phyloP scores from a whole-genome alignment of 208 protist species.

The Crithidia brevicula region DNA sequence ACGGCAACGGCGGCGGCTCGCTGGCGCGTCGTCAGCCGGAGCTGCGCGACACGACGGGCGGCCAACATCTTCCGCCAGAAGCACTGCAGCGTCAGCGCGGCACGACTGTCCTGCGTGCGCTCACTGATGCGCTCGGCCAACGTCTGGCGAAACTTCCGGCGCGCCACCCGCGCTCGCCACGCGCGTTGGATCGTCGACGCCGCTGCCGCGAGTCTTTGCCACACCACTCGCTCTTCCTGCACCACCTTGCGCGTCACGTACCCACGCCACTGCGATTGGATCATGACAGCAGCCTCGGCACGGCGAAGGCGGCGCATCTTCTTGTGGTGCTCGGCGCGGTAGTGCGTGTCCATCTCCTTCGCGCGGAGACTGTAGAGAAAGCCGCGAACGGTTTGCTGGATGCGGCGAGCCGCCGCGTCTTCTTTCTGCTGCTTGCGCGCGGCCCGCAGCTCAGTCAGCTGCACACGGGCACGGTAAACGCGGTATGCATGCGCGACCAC shows the following conservation, averaged over 20 bases:
- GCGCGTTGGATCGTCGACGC: conserved; percentile 66
- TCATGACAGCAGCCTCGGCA: conserved; percentile 63
- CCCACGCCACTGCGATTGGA: conserved; percentile 88
- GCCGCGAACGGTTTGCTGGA: conserved; percentile 60
- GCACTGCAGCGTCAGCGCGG: conserved; percentile 79
- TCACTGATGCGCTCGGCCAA: conserved; percentile 35
- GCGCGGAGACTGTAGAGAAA: conserved; percentile 43
- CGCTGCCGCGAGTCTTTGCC: conserved; percentile 23
- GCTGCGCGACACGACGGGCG: conserved; percentile 42
- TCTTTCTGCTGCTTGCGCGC: conserved; percentile 29
- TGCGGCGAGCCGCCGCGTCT: conserved; percentile 46
- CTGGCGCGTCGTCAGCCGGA: conserved; percentile 38
- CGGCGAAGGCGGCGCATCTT: conserved; percentile 62
- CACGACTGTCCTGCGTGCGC: conserved; percentile 32
- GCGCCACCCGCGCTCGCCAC: conserved; percentile 47
- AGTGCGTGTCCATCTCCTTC: conserved; percentile 66
- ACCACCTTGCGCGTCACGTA: conserved; percentile 64
- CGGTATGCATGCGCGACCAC: conserved; percentile 62
- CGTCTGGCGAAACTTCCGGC: conserved; percentile 39
- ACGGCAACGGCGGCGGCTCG: conserved; percentile 30
- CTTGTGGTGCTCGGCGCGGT: conserved; percentile 51
- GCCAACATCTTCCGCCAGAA: conserved; percentile 87
- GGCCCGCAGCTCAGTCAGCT: conserved; percentile 53
- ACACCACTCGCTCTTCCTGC: conserved; percentile 29
- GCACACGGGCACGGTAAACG: conserved; percentile 50